Conservation (phyloP, 352 stramenopile species). For the Phytophthora quininea region DNA sequence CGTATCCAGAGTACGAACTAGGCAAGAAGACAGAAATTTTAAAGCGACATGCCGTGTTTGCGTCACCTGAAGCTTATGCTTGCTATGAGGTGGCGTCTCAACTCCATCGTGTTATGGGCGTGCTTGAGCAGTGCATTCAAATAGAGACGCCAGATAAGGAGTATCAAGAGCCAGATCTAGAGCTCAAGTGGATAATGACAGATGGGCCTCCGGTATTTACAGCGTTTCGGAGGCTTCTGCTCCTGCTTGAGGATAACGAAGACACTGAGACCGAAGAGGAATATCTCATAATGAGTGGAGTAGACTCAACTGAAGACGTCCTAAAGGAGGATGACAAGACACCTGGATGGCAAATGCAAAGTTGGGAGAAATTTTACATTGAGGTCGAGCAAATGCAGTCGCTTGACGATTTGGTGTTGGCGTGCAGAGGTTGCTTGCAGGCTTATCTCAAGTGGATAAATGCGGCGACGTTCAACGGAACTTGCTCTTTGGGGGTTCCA, state of each 20-base stretch:
- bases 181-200: slow-evolving; percentile 50
- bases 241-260: slow-evolving; percentile 29
- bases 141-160: slow-evolving; percentile 40
- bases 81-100: slow-evolving; percentile 71
- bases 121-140: slow-evolving; percentile 50
- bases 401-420: slow-evolving; percentile 68
- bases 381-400: slow-evolving; percentile 46
- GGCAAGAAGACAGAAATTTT: slow-evolving; percentile 25
- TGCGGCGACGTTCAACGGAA: slow-evolving; percentile 18
- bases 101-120: slow-evolving; percentile 55
- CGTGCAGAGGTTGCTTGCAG: slow-evolving; percentile 51
- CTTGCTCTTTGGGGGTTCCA: slow-evolving; percentile 5
- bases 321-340: background rate
- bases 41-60: slow-evolving; percentile 43
- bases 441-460: slow-evolving; percentile 54
- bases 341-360: slow-evolving; percentile 49
- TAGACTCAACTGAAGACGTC: background rate
- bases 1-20: slow-evolving; percentile 62
- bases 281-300: slow-evolving; percentile 1
- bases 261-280: slow-evolving; percentile 22
- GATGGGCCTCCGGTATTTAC: slow-evolving; percentile 44
- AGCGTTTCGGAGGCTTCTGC: slow-evolving; percentile 56
- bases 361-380: slow-evolving; percentile 57
- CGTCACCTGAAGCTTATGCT: slow-evolving; percentile 57
- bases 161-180: slow-evolving; percentile 48